phyloP scores from a whole-genome alignment of 495 filamentous ascomycete genomes.

The Penicillium tannophilum region DNA sequence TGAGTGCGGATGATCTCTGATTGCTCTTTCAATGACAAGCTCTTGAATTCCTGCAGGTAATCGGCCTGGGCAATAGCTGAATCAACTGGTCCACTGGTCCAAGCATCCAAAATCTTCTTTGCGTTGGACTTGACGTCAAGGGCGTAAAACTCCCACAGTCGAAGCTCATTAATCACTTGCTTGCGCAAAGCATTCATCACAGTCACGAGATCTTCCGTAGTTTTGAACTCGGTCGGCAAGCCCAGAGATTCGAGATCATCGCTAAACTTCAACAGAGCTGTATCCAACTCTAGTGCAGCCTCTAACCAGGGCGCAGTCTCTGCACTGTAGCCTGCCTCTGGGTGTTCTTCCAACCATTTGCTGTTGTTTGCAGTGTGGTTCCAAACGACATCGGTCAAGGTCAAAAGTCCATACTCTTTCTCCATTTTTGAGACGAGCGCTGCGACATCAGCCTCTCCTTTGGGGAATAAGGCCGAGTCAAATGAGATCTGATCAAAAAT shows the following conservation, averaged over 20 bases:
- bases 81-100: constrained; percentile 58
- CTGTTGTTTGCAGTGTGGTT: constrained; percentile 98
- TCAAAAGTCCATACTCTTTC: constrained; percentile 78
- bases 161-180: constrained; percentile 71
- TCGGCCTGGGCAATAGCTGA: constrained; percentile 39
- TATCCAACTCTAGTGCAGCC: constrained; percentile 84
- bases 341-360: constrained; percentile 90
- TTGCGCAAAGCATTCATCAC: constrained; percentile 85
- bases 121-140: constrained; percentile 76
- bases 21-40: constrained; percentile 59
- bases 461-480: constrained; percentile 79
- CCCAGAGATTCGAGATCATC: constrained; percentile 65
- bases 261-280: constrained; percentile 76
- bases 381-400: constrained; percentile 95
- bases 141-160: constrained; percentile 92
- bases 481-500: constrained; percentile 89
- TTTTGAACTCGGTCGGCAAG: constrained; percentile 72
- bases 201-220: constrained; percentile 70
- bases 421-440: constrained; percentile 80
- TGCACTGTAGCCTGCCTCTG: constrained; percentile 94
- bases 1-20: constrained; percentile 61
- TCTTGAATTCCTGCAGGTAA: constrained; percentile 48
- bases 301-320: constrained; percentile 92
- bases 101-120: constrained; percentile 67
- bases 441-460: constrained; percentile 81